These are phyloP conservation scores for Talaromyces thailandensis DNA, from an alignment of 495 filamentous ascomycete genomes.

Conservation along the genomic window DNA sequence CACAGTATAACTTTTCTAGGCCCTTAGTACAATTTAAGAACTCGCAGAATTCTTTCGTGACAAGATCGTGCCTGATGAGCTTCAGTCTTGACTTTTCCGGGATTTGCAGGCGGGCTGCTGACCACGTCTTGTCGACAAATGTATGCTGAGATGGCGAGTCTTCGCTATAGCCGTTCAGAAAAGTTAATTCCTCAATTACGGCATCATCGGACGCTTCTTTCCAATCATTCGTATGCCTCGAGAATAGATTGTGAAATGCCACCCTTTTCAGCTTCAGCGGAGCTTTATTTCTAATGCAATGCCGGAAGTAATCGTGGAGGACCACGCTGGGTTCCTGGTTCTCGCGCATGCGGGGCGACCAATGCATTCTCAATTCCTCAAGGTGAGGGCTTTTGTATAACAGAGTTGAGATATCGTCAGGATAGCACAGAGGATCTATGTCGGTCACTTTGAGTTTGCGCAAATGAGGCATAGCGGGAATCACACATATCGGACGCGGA, in stretches of 20 bases:
- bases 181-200: constrained; percentile 39
- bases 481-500: constrained; percentile 47
- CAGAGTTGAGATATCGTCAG: constrained; percentile 52
- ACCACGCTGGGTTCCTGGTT: constrained; percentile 47
- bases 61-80: constrained; percentile 30
- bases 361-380: constrained; percentile 46
- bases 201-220: constrained; percentile 29
- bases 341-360: constrained; percentile 53
- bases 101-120: constrained; percentile 15
- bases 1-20: constrained; percentile 38
- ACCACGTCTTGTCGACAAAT: constrained; percentile 49
- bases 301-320: constrained; percentile 48
- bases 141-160: constrained; percentile 32
- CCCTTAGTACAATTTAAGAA: constrained; percentile 28
- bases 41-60: constrained; percentile 30
- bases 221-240: constrained; percentile 37
- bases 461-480: constrained; percentile 50
- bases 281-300: constrained; percentile 34
- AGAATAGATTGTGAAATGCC: constrained; percentile 49
- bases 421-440: constrained; percentile 57
- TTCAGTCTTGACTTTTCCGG: constrained; percentile 32
- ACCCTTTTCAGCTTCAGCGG: constrained; percentile 37
- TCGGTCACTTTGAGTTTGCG: constrained; percentile 43
- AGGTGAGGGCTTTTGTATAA: constrained; percentile 43
- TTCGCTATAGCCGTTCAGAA: constrained; percentile 36